These are phyloP conservation scores for Akanthomyces uredinophilus DNA, from an alignment of 2,329 filamentous ascomycete species.

Conservation along the genomic window DNA sequence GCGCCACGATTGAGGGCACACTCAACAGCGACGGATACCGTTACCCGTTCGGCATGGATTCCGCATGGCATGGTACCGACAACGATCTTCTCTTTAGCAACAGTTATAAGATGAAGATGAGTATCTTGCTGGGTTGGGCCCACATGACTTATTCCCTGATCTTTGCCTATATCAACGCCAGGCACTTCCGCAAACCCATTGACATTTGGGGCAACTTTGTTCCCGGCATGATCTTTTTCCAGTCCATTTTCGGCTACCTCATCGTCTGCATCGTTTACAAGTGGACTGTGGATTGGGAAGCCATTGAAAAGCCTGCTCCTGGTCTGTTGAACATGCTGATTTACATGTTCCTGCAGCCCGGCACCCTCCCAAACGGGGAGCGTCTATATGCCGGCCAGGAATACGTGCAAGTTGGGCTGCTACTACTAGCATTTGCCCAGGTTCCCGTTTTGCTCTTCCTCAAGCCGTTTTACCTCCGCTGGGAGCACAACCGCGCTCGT, in stretches of 20 bases:
- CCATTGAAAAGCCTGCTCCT: constrained; percentile 62
- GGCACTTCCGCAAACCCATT: constrained; percentile 89
- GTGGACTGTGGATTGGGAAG: constrained; percentile 84
- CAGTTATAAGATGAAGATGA: constrained; percentile 99
- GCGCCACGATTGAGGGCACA: constrained; percentile 58
- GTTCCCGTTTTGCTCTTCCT: constrained; percentile 89
- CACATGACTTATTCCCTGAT: constrained; percentile 99
- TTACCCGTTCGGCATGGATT: constrained; percentile 94
- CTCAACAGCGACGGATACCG: constrained; percentile 68
- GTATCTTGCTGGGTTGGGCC: constrained; percentile 92
- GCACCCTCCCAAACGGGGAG: constrained; percentile 52
- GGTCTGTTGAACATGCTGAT: constrained; percentile 98
- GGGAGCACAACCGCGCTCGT: constrained; percentile 85
- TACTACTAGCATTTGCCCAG: constrained; percentile 78
- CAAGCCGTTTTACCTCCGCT: constrained; percentile 92
- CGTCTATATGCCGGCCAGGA: constrained; percentile 75
- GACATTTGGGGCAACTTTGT: constrained; percentile 98
- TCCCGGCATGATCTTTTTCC: constrained; percentile 99
- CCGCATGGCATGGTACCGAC: constrained; percentile 92
- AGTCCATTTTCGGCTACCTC: constrained; percentile 95
- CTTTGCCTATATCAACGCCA: constrained; percentile 87
- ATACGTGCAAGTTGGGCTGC: constrained; percentile 67
- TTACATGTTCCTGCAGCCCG: constrained; percentile 96
- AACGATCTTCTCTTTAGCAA: constrained; percentile 95
- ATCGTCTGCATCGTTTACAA: constrained; percentile 95